These are phyloP conservation scores for Diplocarpon rosae DNA, from an alignment of 2,329 filamentous ascomycete genomes.

Conservation along the genomic window DNA sequence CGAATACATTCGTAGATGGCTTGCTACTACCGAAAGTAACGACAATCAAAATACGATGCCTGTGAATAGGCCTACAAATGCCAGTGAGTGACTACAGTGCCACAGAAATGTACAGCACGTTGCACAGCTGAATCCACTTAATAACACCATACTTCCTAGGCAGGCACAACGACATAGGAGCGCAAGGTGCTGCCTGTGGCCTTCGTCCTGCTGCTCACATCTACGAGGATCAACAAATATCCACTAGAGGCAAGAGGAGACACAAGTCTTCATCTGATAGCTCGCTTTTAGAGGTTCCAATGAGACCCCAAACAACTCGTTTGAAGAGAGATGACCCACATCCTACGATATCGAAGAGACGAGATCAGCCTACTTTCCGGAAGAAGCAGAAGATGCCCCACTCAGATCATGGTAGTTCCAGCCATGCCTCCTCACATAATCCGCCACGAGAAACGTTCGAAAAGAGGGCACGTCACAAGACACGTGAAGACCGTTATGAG, in stretches of 20 bases:
- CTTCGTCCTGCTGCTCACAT: neutral
- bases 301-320: neutral
- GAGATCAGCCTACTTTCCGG: neutral
- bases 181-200: neutral
- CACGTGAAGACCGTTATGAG: slow-evolving; percentile 44
- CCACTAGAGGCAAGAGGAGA: slow-evolving; percentile 1
- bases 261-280: slow-evolving; percentile 3
- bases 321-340: neutral
- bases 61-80: neutral
- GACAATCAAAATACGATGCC: neutral
- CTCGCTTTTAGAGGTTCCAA: slow-evolving; percentile 1
- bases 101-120: neutral
- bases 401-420: slow-evolving; percentile 1
- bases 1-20: slow-evolving; percentile 22
- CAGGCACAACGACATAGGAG: neutral
- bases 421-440: neutral
- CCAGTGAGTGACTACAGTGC: slow-evolving; percentile 1
- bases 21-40: slow-evolving; percentile 16
- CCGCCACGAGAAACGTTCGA: slow-evolving; percentile 27
- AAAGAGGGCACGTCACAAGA: slow-evolving; percentile 43
- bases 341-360: neutral
- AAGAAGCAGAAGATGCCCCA: slow-evolving; percentile 9
- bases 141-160: slow-evolving; percentile 3
- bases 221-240: neutral
- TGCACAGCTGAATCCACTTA: neutral